phyloP scores from a whole-genome alignment of 768 basidiomycete genomes.

The Imleria badia region DNA sequence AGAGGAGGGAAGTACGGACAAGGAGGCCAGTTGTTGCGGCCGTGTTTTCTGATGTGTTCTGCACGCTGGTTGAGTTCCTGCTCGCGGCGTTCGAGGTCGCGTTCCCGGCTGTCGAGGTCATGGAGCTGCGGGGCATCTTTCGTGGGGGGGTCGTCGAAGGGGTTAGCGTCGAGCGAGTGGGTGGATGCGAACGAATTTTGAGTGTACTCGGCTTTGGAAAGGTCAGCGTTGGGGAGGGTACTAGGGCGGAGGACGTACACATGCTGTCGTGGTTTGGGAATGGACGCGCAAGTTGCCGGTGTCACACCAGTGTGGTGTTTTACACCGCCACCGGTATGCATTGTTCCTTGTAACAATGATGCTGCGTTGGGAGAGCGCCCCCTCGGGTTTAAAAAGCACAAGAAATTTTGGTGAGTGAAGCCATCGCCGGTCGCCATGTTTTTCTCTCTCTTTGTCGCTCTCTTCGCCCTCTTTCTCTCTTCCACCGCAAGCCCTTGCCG shows the following conservation, averaged over 20 bases:
- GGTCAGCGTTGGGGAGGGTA: neutral
- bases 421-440: conserved; percentile 26
- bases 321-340: neutral
- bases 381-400: too few species aligned
- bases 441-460: conserved; percentile 40
- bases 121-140: conserved; percentile 49
- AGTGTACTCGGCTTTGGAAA: conserved; percentile 31
- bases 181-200: conserved; percentile 86
- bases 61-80: conserved; percentile 67
- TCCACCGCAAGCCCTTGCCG: conserved; percentile 6
- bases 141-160: conserved; percentile 81
- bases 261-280: conserved; percentile 13
- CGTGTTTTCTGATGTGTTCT: conserved; percentile 68
- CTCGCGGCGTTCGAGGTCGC: conserved; percentile 78
- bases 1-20: conserved; percentile 50
- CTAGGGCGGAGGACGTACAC: conserved; percentile 17
- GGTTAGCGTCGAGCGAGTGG: conserved; percentile 83
- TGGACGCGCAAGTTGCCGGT: conserved; percentile 9
- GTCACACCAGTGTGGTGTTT: too few species aligned
- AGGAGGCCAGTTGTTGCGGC: conserved; percentile 92
- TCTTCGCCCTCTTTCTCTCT: conserved; percentile 62
- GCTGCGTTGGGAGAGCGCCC: too few species aligned
- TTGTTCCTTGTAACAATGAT: too few species aligned
- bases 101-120: conserved; percentile 75
- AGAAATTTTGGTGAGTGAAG: neutral